Base-by-base conservation (phyloP, 2,329 filamentous ascomycete genomes). In the Canariomyces notabilis region DNA sequence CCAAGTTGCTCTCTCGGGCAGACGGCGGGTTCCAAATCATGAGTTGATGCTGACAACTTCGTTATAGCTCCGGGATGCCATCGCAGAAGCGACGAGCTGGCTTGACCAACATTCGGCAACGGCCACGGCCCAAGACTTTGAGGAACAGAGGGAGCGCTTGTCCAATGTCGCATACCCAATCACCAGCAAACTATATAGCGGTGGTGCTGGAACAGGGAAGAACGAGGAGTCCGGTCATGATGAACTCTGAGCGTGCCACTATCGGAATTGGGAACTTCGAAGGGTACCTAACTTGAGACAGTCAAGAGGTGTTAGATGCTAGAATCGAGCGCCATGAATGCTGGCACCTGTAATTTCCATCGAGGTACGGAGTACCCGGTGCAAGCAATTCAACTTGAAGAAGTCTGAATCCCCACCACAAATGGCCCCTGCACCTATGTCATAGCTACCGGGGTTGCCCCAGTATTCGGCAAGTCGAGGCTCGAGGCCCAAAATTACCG, bases 91-190 rank as follows among this genome's bases (percentile, higher is more conserved):
- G 54, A 84, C 82, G 59, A 88, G 95, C 67, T 98, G 93, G 93
- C 82, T 98, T 50, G 89, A 95, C 59, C 87, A 94, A 79, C 90
- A 95, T 73, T 87, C 80, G 5, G 35, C 46, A 23, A 46, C 51
- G 56, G 82, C 85, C 56, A 85, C 77, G 56, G 77, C 88, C 47
- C 90, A 96, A 74, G 93, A 97, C 75, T 96, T 97, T 62, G 89
- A 95, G 71, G 93, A 98, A 80, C 90, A 97, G 77, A 95, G 93
- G 79, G 91, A 98, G 85, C 95, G 95, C 80, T 80, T 98, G 57
- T 93, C 87, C 59, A 85, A 86, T 67, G 87, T 95, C 56, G 93
- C 90, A 42, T 95, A 97, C 75, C 93, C 93, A 57, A 97, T 97
- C 73, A 97, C 91, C 61, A 94, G 87, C 75, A 97, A 96, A 81